phyloP scores from a whole-genome alignment of 371 early-diverging fungal genomes.

The Mortierella sp. region DNA sequence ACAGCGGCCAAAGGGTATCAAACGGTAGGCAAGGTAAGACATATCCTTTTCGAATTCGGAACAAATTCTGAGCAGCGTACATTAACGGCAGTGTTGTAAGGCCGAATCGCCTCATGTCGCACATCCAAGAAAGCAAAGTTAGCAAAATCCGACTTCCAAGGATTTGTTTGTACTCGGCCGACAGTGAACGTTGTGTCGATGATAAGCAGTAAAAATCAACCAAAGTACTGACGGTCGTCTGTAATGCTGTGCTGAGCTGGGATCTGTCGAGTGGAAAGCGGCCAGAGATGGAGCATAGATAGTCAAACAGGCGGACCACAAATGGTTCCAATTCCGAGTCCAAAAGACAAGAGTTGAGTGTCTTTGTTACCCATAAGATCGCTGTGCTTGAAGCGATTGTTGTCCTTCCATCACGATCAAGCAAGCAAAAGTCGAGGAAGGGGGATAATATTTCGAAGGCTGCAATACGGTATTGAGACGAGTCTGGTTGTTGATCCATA shows the following conservation, averaged over 20 bases:
- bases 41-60: constrained; percentile 30
- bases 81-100: constrained; percentile 32
- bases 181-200: constrained; percentile 32
- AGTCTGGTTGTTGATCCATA: constrained; percentile 19
- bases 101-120: constrained; percentile 42
- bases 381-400: constrained; percentile 22
- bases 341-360: constrained; percentile 30
- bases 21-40: constrained; percentile 24
- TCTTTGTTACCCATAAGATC: constrained; percentile 35
- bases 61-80: constrained; percentile 25
- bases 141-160: constrained; percentile 33
- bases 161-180: constrained; percentile 14
- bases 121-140: constrained; percentile 31
- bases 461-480: constrained; percentile 29
- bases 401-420: constrained; percentile 35
- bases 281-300: constrained; percentile 36
- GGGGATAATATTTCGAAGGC: constrained; percentile 35
- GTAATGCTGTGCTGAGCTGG: constrained; percentile 24
- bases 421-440: constrained; percentile 44
- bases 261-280: constrained; percentile 39
- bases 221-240: constrained; percentile 24
- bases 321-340: constrained; percentile 27
- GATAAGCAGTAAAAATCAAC: constrained; percentile 46
- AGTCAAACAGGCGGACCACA: constrained; percentile 32
- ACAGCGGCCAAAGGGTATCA: constrained; percentile 57